A percentile compares a stretch with the other conserved stretches of the same genome.
Conservation (phyloP, 371 early-diverging fungal species). For the Choanephora cucurbitarum region DNA sequence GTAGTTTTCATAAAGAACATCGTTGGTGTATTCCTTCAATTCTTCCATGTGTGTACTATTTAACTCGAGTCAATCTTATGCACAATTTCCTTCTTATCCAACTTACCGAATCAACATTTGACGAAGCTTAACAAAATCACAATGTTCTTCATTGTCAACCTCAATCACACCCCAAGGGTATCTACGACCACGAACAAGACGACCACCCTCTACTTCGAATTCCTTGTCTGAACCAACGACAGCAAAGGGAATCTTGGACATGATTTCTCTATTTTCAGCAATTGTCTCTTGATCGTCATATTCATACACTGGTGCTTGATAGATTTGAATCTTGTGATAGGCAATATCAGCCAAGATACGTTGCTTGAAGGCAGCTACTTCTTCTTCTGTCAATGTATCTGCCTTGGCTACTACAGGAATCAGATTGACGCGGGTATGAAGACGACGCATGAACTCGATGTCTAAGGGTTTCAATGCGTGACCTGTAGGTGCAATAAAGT, state of each 20-base stretch:
- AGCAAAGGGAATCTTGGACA: slow-evolving; percentile 95
- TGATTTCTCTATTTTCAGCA: slow-evolving; percentile 92
- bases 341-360: slow-evolving; percentile 93
- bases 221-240: slow-evolving; percentile 95
- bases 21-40: slow-evolving; percentile 91
- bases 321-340: slow-evolving; percentile 92
- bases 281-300: slow-evolving; percentile 94
- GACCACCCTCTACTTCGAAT: slow-evolving; percentile 81
- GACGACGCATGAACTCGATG: slow-evolving; percentile 94
- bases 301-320: slow-evolving; percentile 88
- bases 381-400: slow-evolving; percentile 96
- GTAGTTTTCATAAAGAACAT: slow-evolving; percentile 95
- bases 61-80: no score
- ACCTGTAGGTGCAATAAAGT: slow-evolving; percentile 97
- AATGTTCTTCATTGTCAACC: slow-evolving; percentile 89
- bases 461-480: slow-evolving; percentile 93
- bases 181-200: slow-evolving; percentile 88
- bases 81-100: no score
- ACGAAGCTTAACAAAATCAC: slow-evolving; percentile 94
- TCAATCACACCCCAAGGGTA: slow-evolving; percentile 98
- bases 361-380: slow-evolving; percentile 90
- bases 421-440: slow-evolving; percentile 93
- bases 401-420: slow-evolving; percentile 99
- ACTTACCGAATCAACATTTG: slow-evolving; percentile 80
- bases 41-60: slow-evolving; percentile 91